A percentile compares a stretch with the other conserved stretches of the same genome.
phyloP scores from a whole-genome alignment of 2,329 filamentous ascomycete species.

The Diplocarpon rosae region DNA sequence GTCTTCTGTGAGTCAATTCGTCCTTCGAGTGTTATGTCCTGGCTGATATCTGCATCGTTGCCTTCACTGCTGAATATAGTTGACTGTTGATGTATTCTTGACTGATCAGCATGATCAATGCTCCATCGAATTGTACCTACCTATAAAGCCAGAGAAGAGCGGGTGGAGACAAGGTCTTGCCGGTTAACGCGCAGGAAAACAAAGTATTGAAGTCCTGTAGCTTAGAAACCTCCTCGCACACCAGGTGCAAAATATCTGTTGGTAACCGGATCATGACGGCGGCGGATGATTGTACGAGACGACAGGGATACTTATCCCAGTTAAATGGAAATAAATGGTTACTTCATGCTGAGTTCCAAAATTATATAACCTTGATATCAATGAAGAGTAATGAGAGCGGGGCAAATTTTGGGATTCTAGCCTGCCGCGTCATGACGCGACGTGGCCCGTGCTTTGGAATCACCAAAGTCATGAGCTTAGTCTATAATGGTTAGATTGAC shows the following conservation, averaged over 20 bases:
- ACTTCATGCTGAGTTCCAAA: neutral
- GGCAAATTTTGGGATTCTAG: too few species aligned
- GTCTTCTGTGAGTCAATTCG: conserved; percentile 12
- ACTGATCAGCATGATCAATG: conserved; percentile 7
- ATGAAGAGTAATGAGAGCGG: too few species aligned
- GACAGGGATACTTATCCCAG: neutral
- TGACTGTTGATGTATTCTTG: conserved; percentile 37
- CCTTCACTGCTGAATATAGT: conserved; percentile 33
- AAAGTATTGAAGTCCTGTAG: conserved; percentile 48
- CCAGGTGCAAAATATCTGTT: conserved; percentile 6
- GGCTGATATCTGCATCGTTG: conserved; percentile 30
- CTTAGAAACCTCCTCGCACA: conserved; percentile 43
- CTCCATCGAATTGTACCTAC: conserved; percentile 29
- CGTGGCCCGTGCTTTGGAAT: neutral
- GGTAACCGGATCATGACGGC: conserved; percentile 9
- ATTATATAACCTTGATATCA: too few species aligned
- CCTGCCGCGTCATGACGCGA: conserved; percentile 3
- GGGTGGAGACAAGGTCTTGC: conserved; percentile 43
- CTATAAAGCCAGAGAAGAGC: conserved; percentile 53
- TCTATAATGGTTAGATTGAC: too few species aligned
- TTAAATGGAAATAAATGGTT: neutral
- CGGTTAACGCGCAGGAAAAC: conserved; percentile 45
- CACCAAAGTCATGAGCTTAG: too few species aligned
- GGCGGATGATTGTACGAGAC: neutral
- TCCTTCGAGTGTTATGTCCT: conserved; percentile 11